Evolutionary conservation across 1,139 yeast species (phyloP), one percentile per base, ranked within the genome.

Genomic region (Diutina rugosa): DNA sequence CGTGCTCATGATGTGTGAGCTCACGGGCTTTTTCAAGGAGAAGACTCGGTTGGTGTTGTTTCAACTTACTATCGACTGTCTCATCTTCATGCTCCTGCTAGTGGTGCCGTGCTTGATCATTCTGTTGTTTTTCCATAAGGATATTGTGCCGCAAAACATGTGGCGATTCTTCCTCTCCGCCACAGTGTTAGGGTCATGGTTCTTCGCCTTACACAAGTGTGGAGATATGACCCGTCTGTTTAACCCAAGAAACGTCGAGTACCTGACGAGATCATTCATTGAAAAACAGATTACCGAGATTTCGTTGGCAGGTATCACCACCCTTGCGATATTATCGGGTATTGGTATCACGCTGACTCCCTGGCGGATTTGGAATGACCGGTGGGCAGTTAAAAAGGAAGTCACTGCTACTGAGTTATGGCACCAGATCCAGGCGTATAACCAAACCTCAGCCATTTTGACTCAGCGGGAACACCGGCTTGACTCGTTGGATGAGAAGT

Each of bases 261-360:
- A 62, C 45, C 61, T 66, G 49, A 57, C 68, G 6, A 59, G 68
- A 55, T 64, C 74, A 8, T 66, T 70, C 38, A 63, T 69, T 56
- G 80, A 72, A 62, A 71, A 62, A 55, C 77, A 76, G 61, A 74
- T 84, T 46, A 82, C 85, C 56, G 81, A 86, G 59, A 71, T 87
- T 4, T 84, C 88, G 2, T 77, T 87, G 56, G 76, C 83, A 16
- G 96, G 96, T 1, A 83, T 87, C 30, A 81, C 89, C 0, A 71
- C 84, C 47, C 84, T 87, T 77, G 90, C 91, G 0, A 66, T 80
- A 0, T 69, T 88, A 47, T 84, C 90, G 2, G 95, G 95, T 0
- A 73, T 87, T 52, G 93, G 93, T 1, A 84, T 59, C n/a, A 56
- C 58, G 29, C 90, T 10, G 80, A 83, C 16, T 77, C 90, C n/a